Evolutionary conservation across 257 asterid species (phyloP).

Genomic region (Solanum paucissectum): DNA sequence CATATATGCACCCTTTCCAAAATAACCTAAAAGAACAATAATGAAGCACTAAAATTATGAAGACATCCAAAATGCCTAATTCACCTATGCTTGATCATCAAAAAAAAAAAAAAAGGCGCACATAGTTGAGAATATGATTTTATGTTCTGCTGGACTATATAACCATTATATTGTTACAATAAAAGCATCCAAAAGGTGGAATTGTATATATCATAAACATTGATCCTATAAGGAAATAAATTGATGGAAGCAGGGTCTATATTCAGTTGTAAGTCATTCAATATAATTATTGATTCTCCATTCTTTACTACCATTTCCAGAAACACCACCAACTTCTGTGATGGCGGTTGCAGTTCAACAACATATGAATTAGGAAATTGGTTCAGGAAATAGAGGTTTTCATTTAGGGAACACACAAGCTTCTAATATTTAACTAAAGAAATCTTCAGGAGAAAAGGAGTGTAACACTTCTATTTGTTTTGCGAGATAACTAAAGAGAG

Average conservation of each 20-base stretch:
- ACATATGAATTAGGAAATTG: background rate
- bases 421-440: background rate
- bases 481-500: background rate
- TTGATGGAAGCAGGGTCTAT: background rate
- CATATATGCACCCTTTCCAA: slow-evolving; percentile 79
- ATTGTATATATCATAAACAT: background rate
- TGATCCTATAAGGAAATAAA: background rate
- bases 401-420: background rate
- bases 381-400: background rate
- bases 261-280: background rate
- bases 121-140: background rate
- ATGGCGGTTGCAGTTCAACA: background rate
- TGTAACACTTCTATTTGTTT: background rate
- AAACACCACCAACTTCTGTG: background rate
- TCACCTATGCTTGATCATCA: background rate
- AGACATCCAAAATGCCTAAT: background rate
- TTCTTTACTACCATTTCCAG: background rate
- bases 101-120: background rate
- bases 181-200: background rate
- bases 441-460: background rate
- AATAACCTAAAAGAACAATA: slow-evolving; percentile 52
- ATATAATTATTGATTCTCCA: background rate
- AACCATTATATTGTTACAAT: background rate
- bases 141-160: background rate
- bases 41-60: slow-evolving; percentile 1